Percentiles rank a stretch among this genome's conserved stretches.
Conservation (phyloP, 768 basidiomycete genomes). For the Paxillus rubicundulus region DNA sequence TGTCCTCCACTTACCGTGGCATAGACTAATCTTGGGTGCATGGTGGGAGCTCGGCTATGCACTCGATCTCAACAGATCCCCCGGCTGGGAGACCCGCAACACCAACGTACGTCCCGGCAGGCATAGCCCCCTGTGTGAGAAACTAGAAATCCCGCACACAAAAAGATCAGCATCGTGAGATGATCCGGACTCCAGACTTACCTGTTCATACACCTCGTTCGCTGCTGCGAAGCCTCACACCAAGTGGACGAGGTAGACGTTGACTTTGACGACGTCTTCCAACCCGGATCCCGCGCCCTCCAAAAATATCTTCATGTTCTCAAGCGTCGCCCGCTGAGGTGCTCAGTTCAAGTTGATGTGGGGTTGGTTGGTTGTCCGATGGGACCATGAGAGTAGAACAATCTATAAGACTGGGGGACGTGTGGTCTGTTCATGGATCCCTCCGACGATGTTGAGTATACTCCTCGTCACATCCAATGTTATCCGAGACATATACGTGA, state of each 20-base stretch:
- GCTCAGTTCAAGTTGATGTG: too few species aligned
- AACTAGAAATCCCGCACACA: constrained; percentile 36
- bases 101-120: constrained; percentile 59
- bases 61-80: constrained; percentile 61
- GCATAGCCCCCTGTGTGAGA: constrained; percentile 43
- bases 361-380: too few species aligned
- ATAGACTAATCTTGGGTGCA: background rate
- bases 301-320: constrained; percentile 39
- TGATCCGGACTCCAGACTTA: constrained; percentile 3
- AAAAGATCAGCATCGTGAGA: background rate
- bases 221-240: constrained; percentile 36
- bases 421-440: too few species aligned
- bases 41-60: constrained; percentile 42
- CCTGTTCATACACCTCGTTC: constrained; percentile 39
- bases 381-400: too few species aligned
- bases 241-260: constrained; percentile 39
- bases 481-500: too few species aligned
- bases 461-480: too few species aligned
- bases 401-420: too few species aligned
- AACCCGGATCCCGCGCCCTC: constrained; percentile 27
- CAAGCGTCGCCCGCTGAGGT: constrained; percentile 34
- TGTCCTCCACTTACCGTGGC: background rate
- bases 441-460: too few species aligned
- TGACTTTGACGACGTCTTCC: too few species aligned
- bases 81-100: constrained; percentile 52